Evolutionary conservation across 345 rosid genomes (phyloP), one percentile per base, ranked within the genome.

Genomic region (Linum usitatissimum): DNA sequence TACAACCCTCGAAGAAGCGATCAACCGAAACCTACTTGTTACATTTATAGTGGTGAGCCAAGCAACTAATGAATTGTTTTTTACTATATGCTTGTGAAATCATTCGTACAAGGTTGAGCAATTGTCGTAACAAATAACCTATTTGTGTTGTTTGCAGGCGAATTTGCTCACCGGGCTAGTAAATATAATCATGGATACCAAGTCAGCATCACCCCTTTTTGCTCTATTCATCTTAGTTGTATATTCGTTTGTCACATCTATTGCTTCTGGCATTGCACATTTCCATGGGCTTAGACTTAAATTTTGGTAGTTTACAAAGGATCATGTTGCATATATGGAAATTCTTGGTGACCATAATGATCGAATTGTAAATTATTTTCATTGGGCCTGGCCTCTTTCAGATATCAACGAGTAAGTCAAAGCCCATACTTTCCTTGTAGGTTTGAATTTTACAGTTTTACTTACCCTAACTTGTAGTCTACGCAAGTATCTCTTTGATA

Each of bases 161-260:
- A 87, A 90, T 55, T 64, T 93, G 59, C 79, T 86, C 9, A 87
- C 99, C 12, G 94, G 97, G 30, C 34, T 87, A 64, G 87, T 88
- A 66, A 91, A 91, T 70, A 55, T 88, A 55, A 66, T 71, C 5
- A 72, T 82, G 48, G 88, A 83, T 69, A 83, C 96, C 31, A 63
- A 88, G n/a, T 84, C 73, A 67, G 77, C 73, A 23, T 73, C 91
- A 28, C 67, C 84, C 8, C 17, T 76, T 14, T 36, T 75, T 14
- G 80, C 92, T 56, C 75, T 87, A 45, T 55, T 68, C 28, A 79
- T 86, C 68, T 36, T 87, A 67, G 42, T 79, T 56, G 62, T 18
- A 13, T 90, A 87, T 68, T 71, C 81, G 9, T 78, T 77, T 65
- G 62, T 56, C 62, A 54, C 85, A 60, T 78, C 78, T 28, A 69